These are phyloP conservation scores for Polyporus tsugae DNA, from an alignment of 1,284 basidiomycete species.

Conservation along the genomic window DNA sequence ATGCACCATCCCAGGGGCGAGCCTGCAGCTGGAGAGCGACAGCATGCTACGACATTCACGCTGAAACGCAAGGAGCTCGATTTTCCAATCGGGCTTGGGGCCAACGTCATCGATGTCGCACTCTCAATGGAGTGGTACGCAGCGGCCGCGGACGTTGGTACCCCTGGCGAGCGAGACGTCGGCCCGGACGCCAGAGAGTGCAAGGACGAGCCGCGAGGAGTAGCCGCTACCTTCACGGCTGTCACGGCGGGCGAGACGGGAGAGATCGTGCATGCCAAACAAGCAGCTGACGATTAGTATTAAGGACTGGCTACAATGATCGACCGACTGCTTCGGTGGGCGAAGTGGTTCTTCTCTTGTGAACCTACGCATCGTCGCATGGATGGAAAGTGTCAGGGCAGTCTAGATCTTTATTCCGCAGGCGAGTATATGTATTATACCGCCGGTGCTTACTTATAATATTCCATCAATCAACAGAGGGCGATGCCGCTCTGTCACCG, in stretches of 20 bases:
- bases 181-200: conserved; percentile 34
- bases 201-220: conserved; percentile 35
- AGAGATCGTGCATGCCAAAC: conserved; percentile 31
- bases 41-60: conserved; percentile 42
- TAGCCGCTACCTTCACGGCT: conserved; percentile 34
- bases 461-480: not conserved
- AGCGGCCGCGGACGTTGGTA: conserved; percentile 33
- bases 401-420: not conserved
- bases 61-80: conserved; percentile 72
- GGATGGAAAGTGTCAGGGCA: not conserved
- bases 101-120: conserved; percentile 69
- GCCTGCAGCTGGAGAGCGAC: conserved; percentile 21
- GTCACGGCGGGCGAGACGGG: conserved; percentile 28
- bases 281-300: conserved; percentile 36
- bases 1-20: conserved; percentile 55
- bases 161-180: conserved; percentile 32
- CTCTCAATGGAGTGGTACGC: conserved; percentile 49
- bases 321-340: not conserved
- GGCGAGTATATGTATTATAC: not conserved
- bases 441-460: conserved; percentile 9
- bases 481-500: not conserved
- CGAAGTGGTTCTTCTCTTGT: not conserved
- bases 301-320: not conserved
- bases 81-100: conserved; percentile 78
- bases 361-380: not conserved